A percentile compares a stretch with the other conserved stretches of the same genome.
These are phyloP conservation scores for Hygrocybe coccinea DNA, from an alignment of 768 basidiomycete genomes.

Conservation along the genomic window DNA sequence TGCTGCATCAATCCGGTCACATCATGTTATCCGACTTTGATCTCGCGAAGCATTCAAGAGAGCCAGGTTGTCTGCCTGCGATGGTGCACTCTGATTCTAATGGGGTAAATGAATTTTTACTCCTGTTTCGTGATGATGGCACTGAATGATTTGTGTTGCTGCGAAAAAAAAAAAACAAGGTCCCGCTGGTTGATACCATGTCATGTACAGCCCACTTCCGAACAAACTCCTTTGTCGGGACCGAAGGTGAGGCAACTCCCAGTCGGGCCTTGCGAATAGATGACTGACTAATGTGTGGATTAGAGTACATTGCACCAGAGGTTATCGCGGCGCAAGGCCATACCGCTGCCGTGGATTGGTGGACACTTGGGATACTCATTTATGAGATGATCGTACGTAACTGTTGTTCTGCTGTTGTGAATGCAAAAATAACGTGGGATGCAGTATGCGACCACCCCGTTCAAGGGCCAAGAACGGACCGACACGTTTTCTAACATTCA, in stretches of 20 bases:
- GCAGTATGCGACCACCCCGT: slow-evolving; percentile 96
- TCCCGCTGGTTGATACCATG: slow-evolving; percentile 93
- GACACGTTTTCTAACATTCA: slow-evolving; percentile 97
- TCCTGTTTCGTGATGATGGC: slow-evolving; percentile 1
- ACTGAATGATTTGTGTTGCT: not conserved
- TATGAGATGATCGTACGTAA: slow-evolving; percentile 97
- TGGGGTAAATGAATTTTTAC: slow-evolving; percentile 70
- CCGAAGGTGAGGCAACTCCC: slow-evolving; percentile 60
- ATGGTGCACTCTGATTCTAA: slow-evolving; percentile 85
- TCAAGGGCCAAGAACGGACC: slow-evolving; percentile 92
- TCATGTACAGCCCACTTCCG: slow-evolving; percentile 96
- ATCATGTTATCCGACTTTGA: slow-evolving; percentile 99
- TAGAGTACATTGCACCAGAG: slow-evolving; percentile 99
- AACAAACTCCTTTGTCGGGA: slow-evolving; percentile 98
- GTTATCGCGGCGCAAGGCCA: slow-evolving; percentile 96
- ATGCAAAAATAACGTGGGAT: not conserved
- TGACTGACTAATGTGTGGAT: slow-evolving; percentile 10
- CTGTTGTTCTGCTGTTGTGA: slow-evolving; percentile 19
- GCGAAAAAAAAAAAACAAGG: slow-evolving; percentile 38
- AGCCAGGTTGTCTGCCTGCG: slow-evolving; percentile 79
- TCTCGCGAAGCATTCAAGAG: slow-evolving; percentile 90
- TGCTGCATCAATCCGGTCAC: slow-evolving; percentile 95
- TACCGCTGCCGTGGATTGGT: slow-evolving; percentile 98
- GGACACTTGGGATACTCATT: slow-evolving; percentile 96
- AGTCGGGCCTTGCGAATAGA: slow-evolving; percentile 16